Base-by-base conservation (phyloP, 2,329 filamentous ascomycete genomes). In the Penicillium corylophilum region DNA sequence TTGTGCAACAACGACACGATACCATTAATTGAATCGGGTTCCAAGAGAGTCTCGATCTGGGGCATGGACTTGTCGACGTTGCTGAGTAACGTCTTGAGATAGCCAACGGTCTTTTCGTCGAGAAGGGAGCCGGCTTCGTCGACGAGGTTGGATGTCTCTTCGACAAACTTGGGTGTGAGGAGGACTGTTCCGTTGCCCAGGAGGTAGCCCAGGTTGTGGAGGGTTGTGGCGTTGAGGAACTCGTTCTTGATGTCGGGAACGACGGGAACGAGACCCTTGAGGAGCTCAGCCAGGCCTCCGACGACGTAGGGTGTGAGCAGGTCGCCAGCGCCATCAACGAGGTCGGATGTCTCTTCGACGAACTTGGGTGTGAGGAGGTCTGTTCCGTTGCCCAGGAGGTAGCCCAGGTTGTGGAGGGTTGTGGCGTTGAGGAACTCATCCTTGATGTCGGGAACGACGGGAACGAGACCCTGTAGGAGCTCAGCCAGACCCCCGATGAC, bases 371-470 rank as follows among this genome's bases (percentile, higher is more conserved):
- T 67, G 38, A 71, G 56, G 16, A 71, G 54, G 6, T 31, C 46
- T 16, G 65, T 66, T 6, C 64, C 68, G 44, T 71, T 71, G 38
- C 60, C 63, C 18, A 71, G 55, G 23, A 71, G 57, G 50, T 57
- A 62, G 24, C 56, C 57, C 39, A 70, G 53, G 36, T 66, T 63
- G 40, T 59, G 51, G 31, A 71, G 63, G 10, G 68, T 59, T 5
- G 61, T 59, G 3, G 52, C 26, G 59, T 51, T 64, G 52, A 52
- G 61, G 59, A 45, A 64, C 60, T 56, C 69, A 33, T 31, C 44
- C 28, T 52, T 53, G 31, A 63, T 60, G 22, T 54, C 46, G 20
- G 61, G 61, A 12, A 63, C 51, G 23, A 63, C 46, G 3, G 61
- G 61, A 1, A 62, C 43, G 1, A 63, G 48, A 33, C 51, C 55